A percentile compares a stretch with the other conserved stretches of the same genome.
Conservation (phyloP, 768 basidiomycete genomes). For the Nidularia pulvinata region DNA sequence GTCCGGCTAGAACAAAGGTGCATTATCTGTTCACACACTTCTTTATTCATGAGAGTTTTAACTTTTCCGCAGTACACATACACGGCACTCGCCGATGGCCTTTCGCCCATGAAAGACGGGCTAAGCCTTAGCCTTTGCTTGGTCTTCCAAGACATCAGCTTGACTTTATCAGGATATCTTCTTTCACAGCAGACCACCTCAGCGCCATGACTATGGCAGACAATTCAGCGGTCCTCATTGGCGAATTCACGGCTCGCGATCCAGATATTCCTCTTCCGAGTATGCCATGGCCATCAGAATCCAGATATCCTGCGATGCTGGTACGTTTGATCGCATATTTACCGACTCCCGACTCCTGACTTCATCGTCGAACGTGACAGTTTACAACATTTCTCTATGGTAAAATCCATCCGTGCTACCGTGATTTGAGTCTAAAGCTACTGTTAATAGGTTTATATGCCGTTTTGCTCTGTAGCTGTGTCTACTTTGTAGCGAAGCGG, state of each 20-base stretch:
- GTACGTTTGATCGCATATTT: conserved; percentile 6
- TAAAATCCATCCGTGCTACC: neutral
- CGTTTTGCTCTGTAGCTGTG: conserved; percentile 11
- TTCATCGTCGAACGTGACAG: conserved; percentile 1
- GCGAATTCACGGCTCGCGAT: neutral
- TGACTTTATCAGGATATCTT: too few species aligned
- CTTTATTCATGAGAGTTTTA: too few species aligned
- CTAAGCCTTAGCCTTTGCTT: too few species aligned
- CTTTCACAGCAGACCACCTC: too few species aligned
- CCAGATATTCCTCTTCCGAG: conserved; percentile 16
- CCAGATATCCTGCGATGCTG: conserved; percentile 17
- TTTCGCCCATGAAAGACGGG: too few species aligned
- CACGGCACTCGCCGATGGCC: too few species aligned
- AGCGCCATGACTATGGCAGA: neutral
- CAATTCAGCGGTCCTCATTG: neutral
- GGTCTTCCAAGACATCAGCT: too few species aligned
- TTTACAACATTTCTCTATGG: conserved; percentile 17
- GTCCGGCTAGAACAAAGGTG: too few species aligned
- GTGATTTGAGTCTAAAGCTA: neutral
- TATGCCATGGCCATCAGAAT: conserved; percentile 17
- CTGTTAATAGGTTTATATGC: conserved; percentile 11
- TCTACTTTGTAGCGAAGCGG: conserved; percentile 7
- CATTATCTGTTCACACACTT: too few species aligned
- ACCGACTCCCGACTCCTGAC: neutral
- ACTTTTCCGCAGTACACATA: too few species aligned